phyloP scores from a whole-genome alignment of 2,329 filamentous ascomycete genomes.

The Botrytis elliptica region DNA sequence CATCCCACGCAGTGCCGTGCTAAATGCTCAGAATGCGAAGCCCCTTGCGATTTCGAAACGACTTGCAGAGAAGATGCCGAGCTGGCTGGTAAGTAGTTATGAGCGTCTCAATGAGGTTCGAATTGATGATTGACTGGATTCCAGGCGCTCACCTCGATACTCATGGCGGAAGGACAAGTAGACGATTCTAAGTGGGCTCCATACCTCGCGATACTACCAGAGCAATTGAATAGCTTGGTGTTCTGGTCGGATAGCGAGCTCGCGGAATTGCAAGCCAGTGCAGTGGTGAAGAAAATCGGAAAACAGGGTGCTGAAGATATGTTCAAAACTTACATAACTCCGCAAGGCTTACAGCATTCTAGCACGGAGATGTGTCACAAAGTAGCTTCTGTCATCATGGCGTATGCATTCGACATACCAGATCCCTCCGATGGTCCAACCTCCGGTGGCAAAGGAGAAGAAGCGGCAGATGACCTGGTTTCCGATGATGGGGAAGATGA shows the following conservation, averaged over 20 bases:
- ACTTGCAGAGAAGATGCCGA: constrained; percentile 39
- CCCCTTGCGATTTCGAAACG: constrained; percentile 44
- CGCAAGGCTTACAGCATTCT: constrained; percentile 48
- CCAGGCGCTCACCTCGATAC: constrained; percentile 25
- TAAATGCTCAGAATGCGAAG: constrained; percentile 56
- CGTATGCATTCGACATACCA: constrained; percentile 67
- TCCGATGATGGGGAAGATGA: constrained; percentile 49
- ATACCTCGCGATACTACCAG: constrained; percentile 62
- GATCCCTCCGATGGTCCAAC: constrained; percentile 34
- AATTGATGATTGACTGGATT: constrained; percentile 2
- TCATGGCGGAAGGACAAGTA: constrained; percentile 31
- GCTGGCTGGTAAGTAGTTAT: constrained; percentile 45
- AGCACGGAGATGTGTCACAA: constrained; percentile 53
- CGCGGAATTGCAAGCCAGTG: constrained; percentile 60
- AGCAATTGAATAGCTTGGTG: constrained; percentile 64
- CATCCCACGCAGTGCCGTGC: constrained; percentile 58
- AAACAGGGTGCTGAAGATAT: constrained; percentile 56
- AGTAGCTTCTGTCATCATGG: constrained; percentile 69
- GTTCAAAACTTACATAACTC: constrained; percentile 54
- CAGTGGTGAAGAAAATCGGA: constrained; percentile 64
- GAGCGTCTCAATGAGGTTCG: constrained; percentile 22
- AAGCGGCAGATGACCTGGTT: constrained; percentile 48
- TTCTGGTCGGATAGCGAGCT: constrained; percentile 65
- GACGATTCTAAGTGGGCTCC: constrained; percentile 43
- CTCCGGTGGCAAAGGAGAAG: constrained; percentile 49